These are phyloP conservation scores for Tuber brumale DNA, from an alignment of 495 filamentous ascomycete genomes.

Conservation along the genomic window DNA sequence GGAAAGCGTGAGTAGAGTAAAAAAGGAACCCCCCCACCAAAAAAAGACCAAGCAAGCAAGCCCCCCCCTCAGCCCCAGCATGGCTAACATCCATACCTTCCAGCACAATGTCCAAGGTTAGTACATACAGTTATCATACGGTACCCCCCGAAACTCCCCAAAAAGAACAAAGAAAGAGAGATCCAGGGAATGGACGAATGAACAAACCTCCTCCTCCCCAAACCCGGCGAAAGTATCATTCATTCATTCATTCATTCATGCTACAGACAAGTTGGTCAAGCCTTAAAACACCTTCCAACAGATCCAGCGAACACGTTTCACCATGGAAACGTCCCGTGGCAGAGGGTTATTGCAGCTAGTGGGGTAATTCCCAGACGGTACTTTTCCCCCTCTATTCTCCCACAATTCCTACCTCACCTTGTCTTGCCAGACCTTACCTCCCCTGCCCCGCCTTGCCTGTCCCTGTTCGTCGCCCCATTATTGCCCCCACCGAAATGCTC, in stretches of 20 bases:
- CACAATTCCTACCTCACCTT: conserved; percentile 16
- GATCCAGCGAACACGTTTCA: conserved; percentile 52
- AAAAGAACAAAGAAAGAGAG: neutral
- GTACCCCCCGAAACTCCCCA: neutral
- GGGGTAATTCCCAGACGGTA: conserved; percentile 75
- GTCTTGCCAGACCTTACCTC: too few relatives aligned
- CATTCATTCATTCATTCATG: neutral
- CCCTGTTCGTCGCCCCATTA: neutral
- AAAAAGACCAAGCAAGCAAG: neutral
- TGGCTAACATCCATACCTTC: conserved; percentile 2
- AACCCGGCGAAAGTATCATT: neutral
- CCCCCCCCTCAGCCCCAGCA: neutral
- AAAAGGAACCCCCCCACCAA: neutral
- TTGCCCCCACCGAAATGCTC: neutral
- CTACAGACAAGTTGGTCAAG: conserved; percentile 71
- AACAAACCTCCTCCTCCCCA: neutral
- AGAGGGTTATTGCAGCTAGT: conserved; percentile 81
- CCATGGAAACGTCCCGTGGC: conserved; percentile 79
- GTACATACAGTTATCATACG: neutral
- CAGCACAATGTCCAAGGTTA: conserved; percentile 28
- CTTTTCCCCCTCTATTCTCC: neutral
- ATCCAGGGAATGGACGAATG: neutral
- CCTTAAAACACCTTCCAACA: conserved; percentile 73
- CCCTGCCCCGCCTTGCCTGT: neutral
- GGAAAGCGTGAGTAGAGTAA: conserved; percentile 60